Conservation (phyloP, 345 rosid genomes). For the Eucalyptus rudis region DNA sequence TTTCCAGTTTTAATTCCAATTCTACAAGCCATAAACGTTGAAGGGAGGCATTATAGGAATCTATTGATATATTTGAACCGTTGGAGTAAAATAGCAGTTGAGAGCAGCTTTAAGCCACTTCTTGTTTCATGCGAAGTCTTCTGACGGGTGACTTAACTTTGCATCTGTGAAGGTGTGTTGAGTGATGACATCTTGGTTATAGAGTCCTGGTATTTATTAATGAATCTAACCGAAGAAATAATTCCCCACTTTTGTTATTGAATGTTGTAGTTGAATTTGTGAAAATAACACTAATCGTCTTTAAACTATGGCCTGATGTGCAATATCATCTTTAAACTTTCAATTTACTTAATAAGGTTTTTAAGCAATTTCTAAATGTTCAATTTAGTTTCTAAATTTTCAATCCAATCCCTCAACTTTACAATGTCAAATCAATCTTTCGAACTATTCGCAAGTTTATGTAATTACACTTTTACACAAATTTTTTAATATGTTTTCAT, state of each 20-base stretch:
- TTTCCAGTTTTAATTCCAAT: neutral
- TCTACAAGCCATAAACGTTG: neutral
- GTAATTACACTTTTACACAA: neutral
- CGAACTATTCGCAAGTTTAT: neutral
- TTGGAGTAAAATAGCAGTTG: neutral
- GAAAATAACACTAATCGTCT: neutral
- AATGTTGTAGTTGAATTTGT: neutral
- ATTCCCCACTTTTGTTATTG: neutral
- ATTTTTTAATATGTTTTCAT: too few relatives aligned
- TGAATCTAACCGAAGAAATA: neutral
- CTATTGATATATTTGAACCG: neutral
- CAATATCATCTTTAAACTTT: neutral
- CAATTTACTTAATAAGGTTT: too few relatives aligned
- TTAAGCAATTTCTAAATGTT: too few relatives aligned
- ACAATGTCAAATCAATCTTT: neutral
- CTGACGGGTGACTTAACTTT: neutral
- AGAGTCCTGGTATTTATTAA: neutral
- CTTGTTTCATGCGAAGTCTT: neutral
- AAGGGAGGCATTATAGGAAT: neutral
- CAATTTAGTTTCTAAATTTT: too few relatives aligned
- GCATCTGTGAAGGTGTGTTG: neutral
- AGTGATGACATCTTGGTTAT: neutral
- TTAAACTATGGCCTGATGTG: neutral
- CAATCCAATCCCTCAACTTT: neutral
- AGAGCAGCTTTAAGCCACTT: neutral